Evolutionary conservation across 495 filamentous ascomycete species (phyloP), one percentile per base, ranked within the genome.

Genomic region (Trichoderma asperelloides): DNA sequence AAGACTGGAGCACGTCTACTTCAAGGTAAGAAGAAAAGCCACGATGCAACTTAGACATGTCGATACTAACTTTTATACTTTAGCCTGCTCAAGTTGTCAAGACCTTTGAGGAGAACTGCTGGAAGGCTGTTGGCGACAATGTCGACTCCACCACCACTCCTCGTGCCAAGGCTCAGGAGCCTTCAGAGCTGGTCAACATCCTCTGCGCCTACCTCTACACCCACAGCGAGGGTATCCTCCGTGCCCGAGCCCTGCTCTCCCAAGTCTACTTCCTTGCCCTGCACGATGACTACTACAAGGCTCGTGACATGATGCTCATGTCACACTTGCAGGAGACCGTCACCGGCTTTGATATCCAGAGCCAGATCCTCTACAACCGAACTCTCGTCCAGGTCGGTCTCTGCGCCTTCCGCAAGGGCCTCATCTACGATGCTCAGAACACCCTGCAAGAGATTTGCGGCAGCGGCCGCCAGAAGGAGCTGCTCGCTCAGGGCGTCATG

Each of bases 251-350:
- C 21, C 97, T 98, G 92, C 85, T 98, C 63, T 97, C 91, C 82
- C 93, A 98, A 78, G 93, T 98, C 67, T 98, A 98, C 81, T 97
- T 95, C 88, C 86, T 97, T 65, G 95, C 95, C 41, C 84, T 98
- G 60, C 95, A 98, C 76, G 93, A 98, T 77, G 87, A 96, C 67
- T 98, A 97, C 83, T 98, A 96, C 84, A 90, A 89, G 73, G 90
- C 95, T 73, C 92, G 96, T 71, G 95, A 99, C 77, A 91, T 98
- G 88, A 94, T 98, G 89, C 86, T 99, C 74, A 98, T 98, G 90
- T 98, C 96, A n/a, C 95, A 99, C 80, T 80, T 99, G 73, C 91
- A 96, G 74, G 95, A 99, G 80, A 96, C 88, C 69, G 97, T 98
- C 77, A 81, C 84, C 77, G 96, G 88, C 77, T 97, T 97, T 76